These are phyloP conservation scores for Pontederia paniculata DNA, from an alignment of 176 grass and related monocot species.

Conservation along the genomic window DNA sequence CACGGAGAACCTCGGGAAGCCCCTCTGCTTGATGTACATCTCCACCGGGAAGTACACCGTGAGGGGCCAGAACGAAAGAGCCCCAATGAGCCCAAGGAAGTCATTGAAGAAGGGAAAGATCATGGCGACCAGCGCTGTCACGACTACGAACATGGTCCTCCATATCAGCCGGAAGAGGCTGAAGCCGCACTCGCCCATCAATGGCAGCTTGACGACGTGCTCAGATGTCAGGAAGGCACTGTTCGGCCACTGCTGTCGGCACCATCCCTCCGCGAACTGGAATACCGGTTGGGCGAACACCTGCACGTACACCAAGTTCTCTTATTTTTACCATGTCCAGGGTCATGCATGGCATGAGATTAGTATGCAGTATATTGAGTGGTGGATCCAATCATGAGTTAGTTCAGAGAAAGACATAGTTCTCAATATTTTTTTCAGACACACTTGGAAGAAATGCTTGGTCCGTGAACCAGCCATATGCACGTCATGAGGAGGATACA, in stretches of 20 bases:
- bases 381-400: no score
- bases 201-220: slow-evolving; percentile 18
- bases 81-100: slow-evolving; percentile 76
- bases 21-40: slow-evolving; percentile 75
- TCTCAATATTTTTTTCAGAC: no score
- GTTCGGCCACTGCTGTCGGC: slow-evolving; percentile 29
- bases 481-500: no score
- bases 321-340: not conserved
- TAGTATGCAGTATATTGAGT: no score
- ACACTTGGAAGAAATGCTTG: no score
- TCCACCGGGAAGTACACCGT: slow-evolving; percentile 86
- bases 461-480: no score
- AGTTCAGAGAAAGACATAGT: no score
- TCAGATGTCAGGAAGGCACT: slow-evolving; percentile 36
- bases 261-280: slow-evolving; percentile 49
- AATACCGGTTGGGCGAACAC: slow-evolving; percentile 88
- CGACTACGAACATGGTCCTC: slow-evolving; percentile 46
- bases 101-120: slow-evolving; percentile 94
- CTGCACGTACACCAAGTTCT: slow-evolving; percentile 18
- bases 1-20: slow-evolving; percentile 38
- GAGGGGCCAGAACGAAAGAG: slow-evolving; percentile 82
- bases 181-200: slow-evolving; percentile 29
- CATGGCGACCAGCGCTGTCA: slow-evolving; percentile 54
- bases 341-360: not conserved
- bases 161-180: slow-evolving; percentile 52